Base-by-base conservation (phyloP, 1,284 basidiomycete genomes). In the Leccinum subrobustum region DNA sequence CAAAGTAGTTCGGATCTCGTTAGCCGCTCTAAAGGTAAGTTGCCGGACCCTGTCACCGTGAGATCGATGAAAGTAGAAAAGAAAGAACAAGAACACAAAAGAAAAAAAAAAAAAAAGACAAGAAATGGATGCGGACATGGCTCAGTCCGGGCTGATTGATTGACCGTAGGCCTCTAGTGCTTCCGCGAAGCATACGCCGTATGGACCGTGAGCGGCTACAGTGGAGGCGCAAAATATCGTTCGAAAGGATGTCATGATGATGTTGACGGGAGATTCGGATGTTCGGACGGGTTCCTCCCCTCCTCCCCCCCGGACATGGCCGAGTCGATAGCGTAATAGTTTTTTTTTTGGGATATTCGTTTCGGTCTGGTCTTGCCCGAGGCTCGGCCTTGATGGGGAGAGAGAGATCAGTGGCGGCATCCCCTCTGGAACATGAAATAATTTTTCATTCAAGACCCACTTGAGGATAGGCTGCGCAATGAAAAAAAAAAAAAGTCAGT, bases 131-230 rank as follows among this genome's bases (percentile, higher is more conserved):
- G 47, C 6, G 47, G 14, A 18, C 42, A 44, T 14, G 4, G 23
- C 12, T 12, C 11, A 52, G 29, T 29, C 23, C 14, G 29, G 52
- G 14, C 20, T 27, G 44, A 51, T 57, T 16, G 31, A 51, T 55
- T 39, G 27, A 11, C 57, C 58, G 52, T 57, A n/a, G 54, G 5
- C 3, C 42, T 44, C 42, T 44, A 61, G 47, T 69, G 60, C 66
- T 72, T 67, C 69, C 70, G 68, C 67, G 69, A 71, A 71, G 68
- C 63, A 56, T 54, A 35, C 42, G 23, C 25, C 16, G 8, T 52
- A 58, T 55, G 61, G 61, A 58, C 58, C 11, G 54, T 62, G 69
- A 53, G 55, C 56, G 60, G 50, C 42, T 39, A 60, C 29, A 25
- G 7, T 23, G 54, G 2, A 42, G 25, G 12, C 16, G 14, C 12